A percentile compares a stretch with the other conserved stretches of the same genome.
Conservation (phyloP, 2,329 filamentous ascomycete species). For the Pyrenophora seminiperda region DNA sequence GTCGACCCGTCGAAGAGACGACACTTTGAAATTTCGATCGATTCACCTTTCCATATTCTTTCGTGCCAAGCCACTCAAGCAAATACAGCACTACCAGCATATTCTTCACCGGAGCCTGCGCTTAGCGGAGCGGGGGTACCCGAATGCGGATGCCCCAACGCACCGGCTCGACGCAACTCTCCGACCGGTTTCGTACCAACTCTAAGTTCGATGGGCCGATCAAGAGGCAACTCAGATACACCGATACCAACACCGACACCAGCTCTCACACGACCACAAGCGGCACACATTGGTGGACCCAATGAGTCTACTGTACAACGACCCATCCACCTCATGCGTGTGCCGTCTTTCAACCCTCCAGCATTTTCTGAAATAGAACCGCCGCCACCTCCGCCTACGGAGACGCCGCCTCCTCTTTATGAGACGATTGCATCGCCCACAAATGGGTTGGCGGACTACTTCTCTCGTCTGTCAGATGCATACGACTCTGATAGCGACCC, state of each 20-base stretch:
- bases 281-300: conserved; percentile 53
- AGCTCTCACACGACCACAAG: conserved; percentile 58
- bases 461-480: conserved; percentile 72
- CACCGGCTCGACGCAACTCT: conserved; percentile 58
- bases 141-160: conserved; percentile 70
- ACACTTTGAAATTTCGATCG: conserved; percentile 95
- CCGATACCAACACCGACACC: conserved; percentile 26
- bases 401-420: conserved; percentile 86
- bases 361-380: conserved; percentile 82
- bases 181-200: conserved; percentile 60
- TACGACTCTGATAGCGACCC: conserved; percentile 65
- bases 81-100: conserved; percentile 84
- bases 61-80: conserved; percentile 92
- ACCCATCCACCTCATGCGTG: conserved; percentile 82
- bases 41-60: conserved; percentile 91
- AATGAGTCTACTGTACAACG: conserved; percentile 59
- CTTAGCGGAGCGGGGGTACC: conserved; percentile 44
- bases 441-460: conserved; percentile 81
- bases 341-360: conserved; percentile 86
- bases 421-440: conserved; percentile 76
- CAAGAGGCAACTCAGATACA: conserved; percentile 35
- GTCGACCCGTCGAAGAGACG: conserved; percentile 78
- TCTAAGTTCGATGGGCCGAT: conserved; percentile 60
- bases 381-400: conserved; percentile 70
- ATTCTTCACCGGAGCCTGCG: conserved; percentile 62